These are phyloP conservation scores for Myxozyma kluyveri DNA, from an alignment of 805 yeast genomes.

Conservation along the genomic window DNA sequence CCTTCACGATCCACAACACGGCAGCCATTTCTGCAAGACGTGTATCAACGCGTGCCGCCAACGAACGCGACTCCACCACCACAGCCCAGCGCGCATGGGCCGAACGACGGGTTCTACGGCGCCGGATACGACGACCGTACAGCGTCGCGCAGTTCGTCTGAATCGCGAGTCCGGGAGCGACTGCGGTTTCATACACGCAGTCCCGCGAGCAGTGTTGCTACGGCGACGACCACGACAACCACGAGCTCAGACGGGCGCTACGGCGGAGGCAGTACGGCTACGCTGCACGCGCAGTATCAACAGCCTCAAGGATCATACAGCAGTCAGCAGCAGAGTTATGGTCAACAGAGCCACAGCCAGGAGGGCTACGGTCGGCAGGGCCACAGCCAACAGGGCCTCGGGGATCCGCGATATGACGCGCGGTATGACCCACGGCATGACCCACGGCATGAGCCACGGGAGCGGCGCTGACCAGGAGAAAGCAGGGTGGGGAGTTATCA, in stretches of 20 bases:
- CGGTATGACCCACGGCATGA: too few species aligned
- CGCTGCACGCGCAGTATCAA: background rate
- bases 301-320: background rate
- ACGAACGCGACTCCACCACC: background rate
- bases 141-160: background rate
- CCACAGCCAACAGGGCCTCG: too few species aligned
- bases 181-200: background rate
- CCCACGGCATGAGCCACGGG: too few species aligned
- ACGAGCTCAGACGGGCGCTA: background rate
- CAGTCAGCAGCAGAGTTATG: background rate
- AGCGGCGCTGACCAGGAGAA: too few species aligned
- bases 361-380: too few species aligned
- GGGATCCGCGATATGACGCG: too few species aligned
- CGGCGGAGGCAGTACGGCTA: background rate
- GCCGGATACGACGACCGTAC: too few species aligned
- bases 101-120: slow-evolving; percentile 5
- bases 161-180: background rate
- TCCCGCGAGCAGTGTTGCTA: background rate
- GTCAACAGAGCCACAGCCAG: background rate
- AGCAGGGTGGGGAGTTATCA: too few species aligned
- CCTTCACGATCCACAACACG: slow-evolving; percentile 2
- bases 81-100: background rate
- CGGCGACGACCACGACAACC: slow-evolving; percentile 7
- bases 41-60: slow-evolving; percentile 19
- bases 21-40: slow-evolving; percentile 22